phyloP scores from a whole-genome alignment of 805 yeast genomes.

The Cyberlindnera americana region DNA sequence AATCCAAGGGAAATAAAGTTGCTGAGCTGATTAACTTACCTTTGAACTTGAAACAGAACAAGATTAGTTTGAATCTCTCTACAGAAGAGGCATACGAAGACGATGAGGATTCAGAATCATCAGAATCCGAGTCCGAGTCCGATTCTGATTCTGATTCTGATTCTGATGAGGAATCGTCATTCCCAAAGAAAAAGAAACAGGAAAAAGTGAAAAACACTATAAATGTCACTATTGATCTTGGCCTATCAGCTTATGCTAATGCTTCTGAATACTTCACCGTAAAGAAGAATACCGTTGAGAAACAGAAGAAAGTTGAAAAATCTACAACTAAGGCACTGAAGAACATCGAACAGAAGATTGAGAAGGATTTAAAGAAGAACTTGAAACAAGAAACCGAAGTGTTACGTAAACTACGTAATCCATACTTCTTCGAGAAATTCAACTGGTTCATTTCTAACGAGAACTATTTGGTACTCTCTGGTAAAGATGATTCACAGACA shows the following conservation, averaged over 20 bases:
- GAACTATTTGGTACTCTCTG: constrained; percentile 81
- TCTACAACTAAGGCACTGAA: constrained; percentile 74
- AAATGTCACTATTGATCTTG: constrained; percentile 62
- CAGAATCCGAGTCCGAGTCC: constrained; percentile 23
- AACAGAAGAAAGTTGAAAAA: constrained; percentile 76
- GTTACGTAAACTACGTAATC: constrained; percentile 58
- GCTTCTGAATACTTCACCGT: constrained; percentile 77
- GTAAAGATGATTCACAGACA: constrained; percentile 74
- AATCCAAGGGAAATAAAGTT: constrained; percentile 55
- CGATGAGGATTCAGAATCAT: too few relatives aligned
- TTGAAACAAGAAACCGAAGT: constrained; percentile 55
- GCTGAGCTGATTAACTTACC: constrained; percentile 66
- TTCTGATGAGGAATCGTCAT: constrained; percentile 6
- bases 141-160: constrained; percentile 15
- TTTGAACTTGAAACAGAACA: constrained; percentile 64
- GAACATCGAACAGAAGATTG: constrained; percentile 76
- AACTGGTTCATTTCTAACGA: constrained; percentile 93
- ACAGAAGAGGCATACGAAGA: constrained; percentile 38
- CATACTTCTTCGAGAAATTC: constrained; percentile 91
- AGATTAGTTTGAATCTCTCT: constrained; percentile 55
- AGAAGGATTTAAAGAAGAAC: constrained; percentile 62
- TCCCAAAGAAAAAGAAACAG: constrained; percentile 10
- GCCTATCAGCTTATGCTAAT: constrained; percentile 80
- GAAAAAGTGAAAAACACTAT: constrained; percentile 29
- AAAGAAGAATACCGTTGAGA: constrained; percentile 69